phyloP scores from a whole-genome alignment of 2,329 filamentous ascomycete genomes.

The Aspergillus ibericus region DNA sequence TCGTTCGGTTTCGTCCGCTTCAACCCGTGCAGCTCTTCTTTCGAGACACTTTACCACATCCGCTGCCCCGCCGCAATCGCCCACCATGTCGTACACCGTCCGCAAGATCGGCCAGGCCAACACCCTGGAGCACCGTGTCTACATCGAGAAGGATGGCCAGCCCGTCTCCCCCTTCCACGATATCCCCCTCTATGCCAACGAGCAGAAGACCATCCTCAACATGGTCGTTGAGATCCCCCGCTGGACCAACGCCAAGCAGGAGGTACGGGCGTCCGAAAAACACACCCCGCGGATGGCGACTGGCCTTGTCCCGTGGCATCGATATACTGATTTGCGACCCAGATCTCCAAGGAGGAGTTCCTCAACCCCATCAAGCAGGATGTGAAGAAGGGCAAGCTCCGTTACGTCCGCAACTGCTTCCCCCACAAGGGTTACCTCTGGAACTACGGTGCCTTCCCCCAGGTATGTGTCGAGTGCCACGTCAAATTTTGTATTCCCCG shows the following conservation, averaged over 20 bases:
- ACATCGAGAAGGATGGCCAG: slow-evolving; percentile 95
- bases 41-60: slow-evolving; percentile 50
- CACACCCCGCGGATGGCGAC: not conserved
- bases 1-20: slow-evolving; percentile 23
- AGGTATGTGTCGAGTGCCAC: slow-evolving; percentile 58
- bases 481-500: not conserved
- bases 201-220: slow-evolving; percentile 94
- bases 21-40: slow-evolving; percentile 45
- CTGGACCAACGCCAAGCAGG: slow-evolving; percentile 99
- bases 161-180: slow-evolving; percentile 97
- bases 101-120: slow-evolving; percentile 88
- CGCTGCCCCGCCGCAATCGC: slow-evolving; percentile 27
- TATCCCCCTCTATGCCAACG: slow-evolving; percentile 95
- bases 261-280: slow-evolving; percentile 62
- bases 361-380: slow-evolving; percentile 99
- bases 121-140: slow-evolving; percentile 96
- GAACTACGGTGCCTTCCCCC: slow-evolving; percentile 99
- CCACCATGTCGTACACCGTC: slow-evolving; percentile 62
- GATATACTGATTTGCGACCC: slow-evolving; percentile 22
- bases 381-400: slow-evolving; percentile 99
- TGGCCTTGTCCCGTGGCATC: slow-evolving; percentile 3
- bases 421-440: slow-evolving; percentile 99
- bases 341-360: slow-evolving; percentile 99
- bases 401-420: slow-evolving; percentile 99
- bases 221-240: slow-evolving; percentile 99